A percentile compares a stretch with the other conserved stretches of the same genome.
phyloP scores from a whole-genome alignment of 2,329 filamentous ascomycete genomes.

The Botrytis deweyae region DNA sequence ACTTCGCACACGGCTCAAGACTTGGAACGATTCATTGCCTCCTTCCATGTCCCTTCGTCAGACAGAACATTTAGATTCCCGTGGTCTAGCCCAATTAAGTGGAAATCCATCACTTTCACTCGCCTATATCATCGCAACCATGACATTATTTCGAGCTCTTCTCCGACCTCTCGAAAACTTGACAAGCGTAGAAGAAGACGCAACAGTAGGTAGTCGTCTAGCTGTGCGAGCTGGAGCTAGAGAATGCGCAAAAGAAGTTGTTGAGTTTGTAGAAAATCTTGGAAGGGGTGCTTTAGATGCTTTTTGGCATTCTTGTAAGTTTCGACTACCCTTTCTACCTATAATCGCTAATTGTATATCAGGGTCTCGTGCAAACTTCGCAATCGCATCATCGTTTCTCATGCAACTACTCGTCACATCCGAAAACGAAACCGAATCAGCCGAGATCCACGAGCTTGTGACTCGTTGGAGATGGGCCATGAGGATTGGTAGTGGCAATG shows the following conservation, averaged over 20 bases:
- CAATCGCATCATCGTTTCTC: constrained; percentile 39
- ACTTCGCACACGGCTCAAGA: constrained; percentile 35
- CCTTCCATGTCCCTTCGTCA: constrained; percentile 31
- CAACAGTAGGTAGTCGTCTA: constrained; percentile 29
- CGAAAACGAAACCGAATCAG: constrained; percentile 32
- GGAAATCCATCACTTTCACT: constrained; percentile 39
- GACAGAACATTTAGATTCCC: constrained; percentile 30
- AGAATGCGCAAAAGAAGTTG: constrained; percentile 38
- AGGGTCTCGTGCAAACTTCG: constrained; percentile 40
- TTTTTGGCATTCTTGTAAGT: constrained; percentile 39
- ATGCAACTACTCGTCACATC: constrained; percentile 38
- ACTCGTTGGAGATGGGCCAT: constrained; percentile 38
- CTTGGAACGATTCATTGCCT: constrained; percentile 40
- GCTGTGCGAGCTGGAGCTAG: constrained; percentile 37
- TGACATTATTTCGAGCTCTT: constrained; percentile 41
- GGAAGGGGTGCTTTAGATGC: constrained; percentile 35
- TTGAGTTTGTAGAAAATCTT: constrained; percentile 39
- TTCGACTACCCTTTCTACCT: not conserved
- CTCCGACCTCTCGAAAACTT: constrained; percentile 38
- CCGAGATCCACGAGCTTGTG: constrained; percentile 36
- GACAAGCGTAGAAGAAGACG: constrained; percentile 32
- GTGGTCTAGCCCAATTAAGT: constrained; percentile 33
- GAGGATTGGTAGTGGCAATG: constrained; percentile 34
- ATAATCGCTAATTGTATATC: constrained; percentile 7
- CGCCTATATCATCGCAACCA: constrained; percentile 40